Base-by-base conservation (phyloP, 352 stramenopile genomes). In the Globisporangium paddicum region DNA sequence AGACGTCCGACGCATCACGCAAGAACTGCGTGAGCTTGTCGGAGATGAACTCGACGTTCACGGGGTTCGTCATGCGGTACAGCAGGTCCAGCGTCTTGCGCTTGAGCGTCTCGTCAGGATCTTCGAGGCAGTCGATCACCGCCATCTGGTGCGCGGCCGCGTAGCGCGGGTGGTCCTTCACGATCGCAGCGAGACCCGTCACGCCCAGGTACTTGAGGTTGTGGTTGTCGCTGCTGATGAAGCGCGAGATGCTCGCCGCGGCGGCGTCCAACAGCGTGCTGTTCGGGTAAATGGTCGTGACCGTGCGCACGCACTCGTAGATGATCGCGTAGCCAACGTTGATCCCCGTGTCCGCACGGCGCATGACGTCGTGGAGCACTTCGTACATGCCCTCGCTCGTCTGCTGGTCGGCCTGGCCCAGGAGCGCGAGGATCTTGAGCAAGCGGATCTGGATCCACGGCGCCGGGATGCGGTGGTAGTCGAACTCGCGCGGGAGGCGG, bases 301-400 rank as follows among this genome's bases (percentile, higher is more conserved):
- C 97, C 16, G 96, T 99, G 58, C 96, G 87, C 51, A 99, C 93
- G 69, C 96, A 99, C 72, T 99, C 97, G 81, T 99, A 99, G 44
- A 99, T 98, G 69, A 99, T 98, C 16, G 98, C 98, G 79, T 99
- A 99, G 35, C 97, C 97, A 5, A 99, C 97, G 82, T 99, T 99
- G 69, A 99, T 99, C 10, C 97, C 97, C 11, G 97, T 98, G 77
- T 99, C 97, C 11, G 97, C 97, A 65, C 98, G 93, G 55, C 97
- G 93, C 90, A 99, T 98, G 44, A 98, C 97, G 60, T 99, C 96
- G 49, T 96, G 79, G 32, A 99, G 75, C 54, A 99, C 97, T 82
- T 99, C 97, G 84, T 99, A 99, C 96, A 99, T 99, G 55, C 97
- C 96, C 71, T 99, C 95, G 58, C 86, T 98, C 1, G 93, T 93